Evolutionary conservation across 192 early-diverging fungal species (phyloP).

Genomic region (Glomus cerebriforme): DNA sequence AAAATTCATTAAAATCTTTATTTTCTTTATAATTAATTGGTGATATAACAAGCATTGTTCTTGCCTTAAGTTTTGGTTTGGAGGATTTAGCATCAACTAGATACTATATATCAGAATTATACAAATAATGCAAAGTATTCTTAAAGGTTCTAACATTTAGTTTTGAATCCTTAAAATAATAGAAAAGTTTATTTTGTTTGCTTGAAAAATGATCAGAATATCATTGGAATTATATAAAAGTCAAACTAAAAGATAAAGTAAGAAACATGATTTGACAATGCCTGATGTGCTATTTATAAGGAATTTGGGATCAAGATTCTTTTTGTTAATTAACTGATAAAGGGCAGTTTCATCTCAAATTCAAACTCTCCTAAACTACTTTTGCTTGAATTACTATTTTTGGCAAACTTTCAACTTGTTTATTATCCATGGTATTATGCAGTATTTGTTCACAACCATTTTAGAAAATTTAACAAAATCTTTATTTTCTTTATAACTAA

Average conservation of each 20-base stretch:
- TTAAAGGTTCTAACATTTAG: not conserved
- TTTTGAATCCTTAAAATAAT: constrained; percentile 8
- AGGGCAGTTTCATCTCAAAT: too few relatives aligned
- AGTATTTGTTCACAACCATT: constrained; percentile 9
- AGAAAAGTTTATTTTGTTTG: not conserved
- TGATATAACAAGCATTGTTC: constrained; percentile 11
- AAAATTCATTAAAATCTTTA: not conserved
- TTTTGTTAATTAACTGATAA: too few relatives aligned
- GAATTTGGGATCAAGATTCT: too few relatives aligned
- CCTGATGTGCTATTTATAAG: constrained; percentile 18
- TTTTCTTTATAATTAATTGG: not conserved
- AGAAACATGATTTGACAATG: constrained; percentile 16
- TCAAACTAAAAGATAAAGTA: not conserved
- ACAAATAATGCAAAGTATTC: not conserved
- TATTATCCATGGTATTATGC: constrained; percentile 2
- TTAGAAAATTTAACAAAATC: not conserved
- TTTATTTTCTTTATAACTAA: not conserved
- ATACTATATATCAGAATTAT: constrained; percentile 17
- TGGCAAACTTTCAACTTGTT: constrained; percentile 6
- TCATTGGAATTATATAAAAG: not conserved
- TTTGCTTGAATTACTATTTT: too few relatives aligned
- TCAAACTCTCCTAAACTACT: too few relatives aligned
- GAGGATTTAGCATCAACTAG: not conserved
- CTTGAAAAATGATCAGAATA: constrained; percentile 1
- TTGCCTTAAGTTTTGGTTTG: not conserved